Base-by-base conservation (phyloP, 73 alveolate species). In the Durusdinium trenchii region DNA sequence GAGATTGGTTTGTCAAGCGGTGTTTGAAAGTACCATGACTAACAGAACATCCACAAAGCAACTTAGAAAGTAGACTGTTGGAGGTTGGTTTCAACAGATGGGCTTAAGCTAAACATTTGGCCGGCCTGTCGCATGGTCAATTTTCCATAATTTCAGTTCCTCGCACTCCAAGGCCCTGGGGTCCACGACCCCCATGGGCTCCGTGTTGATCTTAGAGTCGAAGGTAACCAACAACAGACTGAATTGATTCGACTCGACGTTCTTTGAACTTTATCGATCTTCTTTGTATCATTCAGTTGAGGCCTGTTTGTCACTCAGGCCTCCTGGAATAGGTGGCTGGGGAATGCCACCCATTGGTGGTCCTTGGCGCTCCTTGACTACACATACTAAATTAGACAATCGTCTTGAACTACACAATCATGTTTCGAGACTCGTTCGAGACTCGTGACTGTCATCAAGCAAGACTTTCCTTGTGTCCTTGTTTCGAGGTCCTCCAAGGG, bases 131-230 rank as follows among this genome's bases (percentile, higher is more conserved):
- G 57, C 18, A 36, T 45, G n/a, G 51, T 30, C 45, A 36, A 38
- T n/a, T 23, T n/a, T 52, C 36, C 54, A 43, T 20, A 20, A 47
- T 20, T 46, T 81, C 28, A 38, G 73, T 67, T 42, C 36, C 9
- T n/a, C 6, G 40, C 82, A 18, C 51, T 32, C n/a, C 32, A n/a
- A 93, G 98, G 91, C 99, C 99, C 3, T 94, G 99, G 99, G 99
- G 99, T 30, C 84, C 92, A 16, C 91, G 99, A 7, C 99, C 99
- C 4, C 99, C 99, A 3, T 94, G 99, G 99, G 94, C 99, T 35
- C 99, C 99, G 83, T 60, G 7, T 3, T 51, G 71, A 35, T 47
- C 54, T 42, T 2, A 16, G 48, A 23, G 51, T 6, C 51, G 30
- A 60, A 1, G 30, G n/a, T 60, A 32, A 23, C n/a, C 73, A 23